Evolutionary conservation across 352 stramenopile genomes (phyloP).

Genomic region (Phytophthora brassicae): DNA sequence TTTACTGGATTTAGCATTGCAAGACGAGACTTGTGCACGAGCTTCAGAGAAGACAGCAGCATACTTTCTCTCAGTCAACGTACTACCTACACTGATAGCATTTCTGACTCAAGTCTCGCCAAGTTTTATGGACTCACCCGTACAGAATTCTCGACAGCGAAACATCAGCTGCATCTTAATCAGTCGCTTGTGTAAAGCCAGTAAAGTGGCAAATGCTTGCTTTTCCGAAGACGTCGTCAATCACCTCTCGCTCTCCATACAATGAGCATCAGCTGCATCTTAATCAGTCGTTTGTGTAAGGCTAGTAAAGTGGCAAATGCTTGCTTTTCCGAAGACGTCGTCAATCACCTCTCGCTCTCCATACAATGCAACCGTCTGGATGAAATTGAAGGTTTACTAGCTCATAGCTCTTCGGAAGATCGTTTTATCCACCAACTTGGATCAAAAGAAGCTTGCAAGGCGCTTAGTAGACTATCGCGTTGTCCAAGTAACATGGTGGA

Average conservation of each 20-base stretch:
- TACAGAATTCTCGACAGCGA: slow-evolving; percentile 52
- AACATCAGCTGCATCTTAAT: slow-evolving; percentile 79
- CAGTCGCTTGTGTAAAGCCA: slow-evolving; percentile 47
- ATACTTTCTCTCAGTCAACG: slow-evolving; percentile 45
- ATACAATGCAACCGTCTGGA: slow-evolving; percentile 77
- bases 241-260: slow-evolving; percentile 72
- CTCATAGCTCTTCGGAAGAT: slow-evolving; percentile 29
- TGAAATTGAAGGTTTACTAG: slow-evolving; percentile 49
- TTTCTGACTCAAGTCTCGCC: slow-evolving; percentile 58
- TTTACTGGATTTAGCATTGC: slow-evolving; percentile 45
- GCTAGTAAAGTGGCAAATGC: slow-evolving; percentile 32
- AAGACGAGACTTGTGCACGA: slow-evolving; percentile 15
- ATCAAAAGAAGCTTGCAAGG: slow-evolving; percentile 58
- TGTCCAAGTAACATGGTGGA: slow-evolving; percentile 48
- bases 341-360: slow-evolving; percentile 69
- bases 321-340: slow-evolving; percentile 58
- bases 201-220: slow-evolving; percentile 34
- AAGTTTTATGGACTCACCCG: slow-evolving; percentile 52
- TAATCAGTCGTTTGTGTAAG: slow-evolving; percentile 57
- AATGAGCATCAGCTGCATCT: slow-evolving; percentile 78
- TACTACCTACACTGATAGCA: slow-evolving; percentile 47
- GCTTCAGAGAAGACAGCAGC: slow-evolving; percentile 32
- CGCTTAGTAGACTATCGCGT: slow-evolving; percentile 50
- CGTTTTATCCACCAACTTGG: slow-evolving; percentile 51
- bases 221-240: slow-evolving; percentile 65